Conservation (phyloP, 495 filamentous ascomycete species). For the Penicillium subrubescens region DNA sequence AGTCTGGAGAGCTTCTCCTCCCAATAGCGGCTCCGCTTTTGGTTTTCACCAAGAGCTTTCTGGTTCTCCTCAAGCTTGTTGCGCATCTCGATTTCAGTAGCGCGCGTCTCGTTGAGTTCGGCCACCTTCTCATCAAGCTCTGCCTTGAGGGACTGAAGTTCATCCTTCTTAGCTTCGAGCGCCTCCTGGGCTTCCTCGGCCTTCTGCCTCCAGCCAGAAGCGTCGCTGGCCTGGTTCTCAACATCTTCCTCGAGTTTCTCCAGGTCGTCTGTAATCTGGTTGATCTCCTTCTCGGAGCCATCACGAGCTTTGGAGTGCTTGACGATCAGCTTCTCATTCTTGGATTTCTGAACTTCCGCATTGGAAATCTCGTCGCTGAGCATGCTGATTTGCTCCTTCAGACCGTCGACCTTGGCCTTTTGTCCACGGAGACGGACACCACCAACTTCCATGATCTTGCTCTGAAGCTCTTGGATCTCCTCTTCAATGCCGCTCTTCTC, state of each 20-base stretch:
- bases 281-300: slow-evolving; percentile 76
- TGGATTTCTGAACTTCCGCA: slow-evolving; percentile 81
- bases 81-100: slow-evolving; percentile 94
- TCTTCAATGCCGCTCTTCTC: slow-evolving; percentile 86
- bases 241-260: slow-evolving; percentile 76
- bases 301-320: slow-evolving; percentile 83
- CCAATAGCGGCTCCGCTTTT: slow-evolving; percentile 83
- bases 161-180: slow-evolving; percentile 76
- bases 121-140: slow-evolving; percentile 85
- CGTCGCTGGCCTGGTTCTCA: slow-evolving; percentile 70
- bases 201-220: slow-evolving; percentile 67
- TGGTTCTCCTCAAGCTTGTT: slow-evolving; percentile 95
- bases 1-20: slow-evolving; percentile 82
- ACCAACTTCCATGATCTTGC: slow-evolving; percentile 97
- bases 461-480: slow-evolving; percentile 87
- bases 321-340: slow-evolving; percentile 86
- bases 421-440: slow-evolving; percentile 89
- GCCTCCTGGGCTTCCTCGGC: slow-evolving; percentile 87
- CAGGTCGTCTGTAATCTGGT: slow-evolving; percentile 66
- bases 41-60: slow-evolving; percentile 82
- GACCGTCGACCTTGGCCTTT: slow-evolving; percentile 88
- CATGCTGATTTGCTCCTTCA: slow-evolving; percentile 81
- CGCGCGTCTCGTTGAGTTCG: slow-evolving; percentile 87
- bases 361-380: slow-evolving; percentile 79
- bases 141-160: slow-evolving; percentile 74